Base-by-base conservation (phyloP, 306 rosid genomes). In the Gillenia trifoliata region DNA sequence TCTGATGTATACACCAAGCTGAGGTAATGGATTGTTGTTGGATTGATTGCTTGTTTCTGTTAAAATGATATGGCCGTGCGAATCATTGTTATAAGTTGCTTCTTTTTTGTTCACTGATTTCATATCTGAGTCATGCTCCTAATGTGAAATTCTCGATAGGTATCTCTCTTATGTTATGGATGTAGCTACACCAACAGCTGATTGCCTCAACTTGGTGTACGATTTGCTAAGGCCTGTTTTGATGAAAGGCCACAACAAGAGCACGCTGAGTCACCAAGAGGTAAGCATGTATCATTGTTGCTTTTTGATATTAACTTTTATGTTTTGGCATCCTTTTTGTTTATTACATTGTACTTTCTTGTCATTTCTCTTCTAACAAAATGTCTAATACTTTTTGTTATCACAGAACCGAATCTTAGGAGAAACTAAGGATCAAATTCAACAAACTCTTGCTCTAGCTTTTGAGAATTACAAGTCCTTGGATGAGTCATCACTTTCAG, bases 151-250 rank as follows among this genome's bases (percentile, higher is more conserved):
- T 49, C 65, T 62, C 52, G 40, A 84, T 75, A 95, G 99, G 70
- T 92, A 90, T 75, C 88, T 95, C 66, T 92, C 98, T 16, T 95
- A 95, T 80, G 85, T 95, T 66, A 95, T 95, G 99, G 99, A 95
- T 77, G 98, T 95, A 47, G 93, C 99, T 59, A 92, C 99, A 12
- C 99, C 99, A 45, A 95, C 99, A n/a, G 97, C 88, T 57, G 99
- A 95, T 77, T 95, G 99, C 89, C 96, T 95, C 56, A 84, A 64
- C 43, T 81, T 95, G 86, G 99, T 95, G 55, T 79, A 86, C 36
- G 78, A 84, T 62, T 82, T 95, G 85, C 82, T 95, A 78, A 75
- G 82, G 72, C 98, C 98, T 47, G 97, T 95, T 65, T 59, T 87
- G 63, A 82, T 92, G 93, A 95, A 90, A 84, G 95, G 96, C 69